Evolutionary conservation across 352 stramenopile genomes (phyloP), one percentile per base, ranked within the genome.

Genomic region (Phytopythium litorale): DNA sequence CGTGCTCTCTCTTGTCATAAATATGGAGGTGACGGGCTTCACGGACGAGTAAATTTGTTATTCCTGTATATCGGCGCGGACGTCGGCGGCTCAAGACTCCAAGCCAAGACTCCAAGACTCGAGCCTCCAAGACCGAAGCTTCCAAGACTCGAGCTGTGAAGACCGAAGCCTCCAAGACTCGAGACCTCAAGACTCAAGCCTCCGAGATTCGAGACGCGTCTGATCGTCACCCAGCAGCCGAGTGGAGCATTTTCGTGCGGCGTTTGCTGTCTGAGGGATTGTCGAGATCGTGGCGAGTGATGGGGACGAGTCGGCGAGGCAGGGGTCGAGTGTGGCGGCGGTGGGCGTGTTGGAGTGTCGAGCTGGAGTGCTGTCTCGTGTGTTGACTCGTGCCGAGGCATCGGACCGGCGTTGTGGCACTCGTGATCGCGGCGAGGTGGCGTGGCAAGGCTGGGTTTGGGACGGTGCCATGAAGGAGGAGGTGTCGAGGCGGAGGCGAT

Each of bases 11-110:
- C 83, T 98, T 63, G 93, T 98, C 43, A 94, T 99, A 57, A 92
- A 97, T 61, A 98, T 99, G 94, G 94, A 98, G 68, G 72, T 96
- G 38, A 98, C 93, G 40, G 96, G 97, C 58, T 99, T 99, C 65
- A 91, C 71, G 55, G 79, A 90, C 67, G 79, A 92, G 68, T 94
- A 71, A 77, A 70, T 58, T 72, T 62, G 51, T 64, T 58, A 48
- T 75, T 70, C 32, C 45, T 78, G 32, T 46, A 46, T 19, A 58
- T 46, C 52, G 23, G 28, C 51, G 32, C 33, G 33, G 53, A n/a
- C 53, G 18, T 42, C 50, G 18, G 50, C 50, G 32, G 15, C 49
- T 54, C 35, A 15, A 40, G 35, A 40, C 12, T 40, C 35, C 35
- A 11, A 40, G 12, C 9, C 35, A 40, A 40, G 35, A 40, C 35